These are phyloP conservation scores for Lanmaoa pseudosensibilis DNA, from an alignment of 768 basidiomycete genomes.

Conservation along the genomic window DNA sequence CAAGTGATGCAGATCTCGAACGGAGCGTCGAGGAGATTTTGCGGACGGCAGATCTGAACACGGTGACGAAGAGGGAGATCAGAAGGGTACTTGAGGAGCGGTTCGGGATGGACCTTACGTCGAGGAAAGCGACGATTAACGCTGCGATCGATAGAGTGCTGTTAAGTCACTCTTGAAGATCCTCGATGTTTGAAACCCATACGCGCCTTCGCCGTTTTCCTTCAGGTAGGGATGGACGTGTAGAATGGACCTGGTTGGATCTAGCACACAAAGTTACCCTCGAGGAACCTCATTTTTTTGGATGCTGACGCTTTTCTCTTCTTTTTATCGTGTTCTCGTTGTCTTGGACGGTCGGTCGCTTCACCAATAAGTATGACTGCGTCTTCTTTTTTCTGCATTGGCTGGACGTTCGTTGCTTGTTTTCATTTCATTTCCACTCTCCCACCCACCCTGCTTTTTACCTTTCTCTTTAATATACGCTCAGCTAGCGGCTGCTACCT, in stretches of 20 bases:
- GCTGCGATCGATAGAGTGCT: slow-evolving; percentile 72
- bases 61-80: slow-evolving; percentile 90
- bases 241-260: slow-evolving; percentile 24
- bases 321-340: slow-evolving; percentile 2
- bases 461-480: background rate
- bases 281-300: slow-evolving; percentile 8
- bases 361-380: background rate
- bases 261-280: slow-evolving; percentile 18
- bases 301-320: slow-evolving; percentile 19
- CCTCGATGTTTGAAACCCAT: too few species aligned
- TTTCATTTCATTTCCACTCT: background rate
- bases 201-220: too few species aligned
- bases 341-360: slow-evolving; percentile 7
- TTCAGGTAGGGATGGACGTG: slow-evolving; percentile 7
- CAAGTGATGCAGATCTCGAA: slow-evolving; percentile 73
- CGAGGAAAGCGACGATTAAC: slow-evolving; percentile 74
- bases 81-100: slow-evolving; percentile 78
- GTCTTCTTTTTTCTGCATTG: background rate
- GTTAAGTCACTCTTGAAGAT: slow-evolving; percentile 43
- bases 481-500: background rate
- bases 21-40: slow-evolving; percentile 72
- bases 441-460: background rate
- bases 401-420: slow-evolving; percentile 12
- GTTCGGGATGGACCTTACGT: slow-evolving; percentile 75
- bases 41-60: slow-evolving; percentile 78